Percentiles rank a stretch among this genome's conserved stretches.
phyloP scores from a whole-genome alignment of 176 grass and related monocot species.

The Aegilops bicornis region DNA sequence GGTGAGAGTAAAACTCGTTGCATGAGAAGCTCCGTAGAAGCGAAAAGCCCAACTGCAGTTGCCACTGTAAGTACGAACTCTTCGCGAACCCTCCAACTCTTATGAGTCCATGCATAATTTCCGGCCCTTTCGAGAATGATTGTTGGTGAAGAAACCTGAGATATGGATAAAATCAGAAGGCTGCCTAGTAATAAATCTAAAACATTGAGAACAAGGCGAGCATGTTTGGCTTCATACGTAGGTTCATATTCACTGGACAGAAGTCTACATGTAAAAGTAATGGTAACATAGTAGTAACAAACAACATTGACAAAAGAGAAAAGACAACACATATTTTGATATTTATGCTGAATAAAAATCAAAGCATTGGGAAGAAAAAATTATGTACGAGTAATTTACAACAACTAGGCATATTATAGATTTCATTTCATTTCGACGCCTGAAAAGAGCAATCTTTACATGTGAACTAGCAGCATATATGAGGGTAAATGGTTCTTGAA shows the following conservation, averaged over 20 bases:
- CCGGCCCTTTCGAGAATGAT: constrained; percentile 95
- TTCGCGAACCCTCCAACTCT: constrained; percentile 88
- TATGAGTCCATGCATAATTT: constrained; percentile 84
- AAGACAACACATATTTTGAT: neutral
- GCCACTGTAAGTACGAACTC: constrained; percentile 80
- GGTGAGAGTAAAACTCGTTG: constrained; percentile 80
- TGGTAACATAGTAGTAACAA: neutral
- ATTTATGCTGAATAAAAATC: neutral
- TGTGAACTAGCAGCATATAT: neutral
- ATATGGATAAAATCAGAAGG: constrained; percentile 28
- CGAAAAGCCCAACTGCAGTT: constrained; percentile 72
- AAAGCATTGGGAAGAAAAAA: neutral
- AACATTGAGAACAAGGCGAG: neutral
- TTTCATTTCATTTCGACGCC: neutral
- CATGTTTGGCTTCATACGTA: neutral
- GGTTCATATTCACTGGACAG: neutral
- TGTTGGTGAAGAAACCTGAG: constrained; percentile 79
- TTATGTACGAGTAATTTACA: neutral
- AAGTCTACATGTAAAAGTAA: neutral
- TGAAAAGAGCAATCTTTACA: neutral
- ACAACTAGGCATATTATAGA: neutral
- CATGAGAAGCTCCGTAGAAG: constrained; percentile 83
- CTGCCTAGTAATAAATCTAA: neutral
- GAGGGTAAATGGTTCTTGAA: too few relatives aligned
- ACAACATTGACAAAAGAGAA: neutral